Conservation (phyloP, 352 stramenopile genomes). For the Globisporangium megalacanthum region DNA sequence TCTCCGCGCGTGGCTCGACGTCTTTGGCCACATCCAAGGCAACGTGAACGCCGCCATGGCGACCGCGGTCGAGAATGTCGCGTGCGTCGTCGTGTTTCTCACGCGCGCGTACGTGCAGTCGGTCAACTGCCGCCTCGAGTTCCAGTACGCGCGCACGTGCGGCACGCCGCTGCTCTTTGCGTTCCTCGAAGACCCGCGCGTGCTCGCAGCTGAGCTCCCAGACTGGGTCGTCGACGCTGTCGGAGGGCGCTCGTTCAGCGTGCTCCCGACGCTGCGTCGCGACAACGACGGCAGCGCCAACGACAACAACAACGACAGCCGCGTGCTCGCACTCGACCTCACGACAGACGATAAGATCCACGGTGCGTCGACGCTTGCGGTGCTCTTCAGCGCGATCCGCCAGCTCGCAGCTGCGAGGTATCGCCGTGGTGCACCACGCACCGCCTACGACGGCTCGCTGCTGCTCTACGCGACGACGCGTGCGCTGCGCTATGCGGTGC, state of each 20-base stretch:
- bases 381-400: slow-evolving; percentile 40
- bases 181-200: slow-evolving; percentile 28
- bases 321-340: slow-evolving; percentile 32
- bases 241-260: slow-evolving; percentile 24
- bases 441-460: slow-evolving; percentile 36
- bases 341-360: slow-evolving; percentile 17
- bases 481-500: slow-evolving; percentile 21
- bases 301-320: not conserved
- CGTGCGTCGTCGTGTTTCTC: slow-evolving; percentile 51
- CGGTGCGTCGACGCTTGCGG: slow-evolving; percentile 22
- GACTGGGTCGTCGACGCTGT: slow-evolving; percentile 31
- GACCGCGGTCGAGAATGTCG: slow-evolving; percentile 44
- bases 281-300: not conserved
- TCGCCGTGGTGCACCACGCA: slow-evolving; percentile 14
- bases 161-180: slow-evolving; percentile 43
- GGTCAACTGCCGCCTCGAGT: slow-evolving; percentile 57
- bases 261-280: slow-evolving; percentile 25
- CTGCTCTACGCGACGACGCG: slow-evolving; percentile 36
- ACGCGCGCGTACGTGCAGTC: slow-evolving; percentile 38
- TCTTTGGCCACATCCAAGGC: slow-evolving; percentile 61
- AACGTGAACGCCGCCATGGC: slow-evolving; percentile 65
- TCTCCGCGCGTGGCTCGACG: slow-evolving; percentile 45
- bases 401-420: slow-evolving; percentile 24
- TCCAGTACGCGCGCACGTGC: slow-evolving; percentile 35
- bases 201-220: slow-evolving; percentile 18